Percentiles rank a stretch among this genome's conserved stretches.
Evolutionary conservation across 805 yeast genomes (phyloP).

Genomic region (Suhomyces xylopsoci): DNA sequence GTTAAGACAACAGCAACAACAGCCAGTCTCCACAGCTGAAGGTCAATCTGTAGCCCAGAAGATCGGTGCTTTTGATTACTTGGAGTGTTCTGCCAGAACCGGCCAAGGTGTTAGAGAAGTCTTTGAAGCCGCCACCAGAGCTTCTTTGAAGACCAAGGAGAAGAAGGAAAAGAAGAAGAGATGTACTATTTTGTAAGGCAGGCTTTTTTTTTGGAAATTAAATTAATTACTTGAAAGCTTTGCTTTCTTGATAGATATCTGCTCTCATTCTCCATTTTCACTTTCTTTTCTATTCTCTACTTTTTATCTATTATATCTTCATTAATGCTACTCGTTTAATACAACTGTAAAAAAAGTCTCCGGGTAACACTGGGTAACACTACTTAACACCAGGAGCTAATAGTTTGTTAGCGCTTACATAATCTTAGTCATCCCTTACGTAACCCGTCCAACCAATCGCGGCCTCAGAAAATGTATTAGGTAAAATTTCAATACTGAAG

Average conservation of each 20-base stretch:
- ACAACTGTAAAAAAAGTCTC: neutral
- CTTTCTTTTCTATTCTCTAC: constrained; percentile 1
- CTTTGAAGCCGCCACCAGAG: constrained; percentile 28
- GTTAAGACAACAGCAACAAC: constrained; percentile 22
- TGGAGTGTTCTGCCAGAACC: constrained; percentile 37
- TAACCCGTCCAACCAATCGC: neutral
- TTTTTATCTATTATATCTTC: constrained; percentile 1
- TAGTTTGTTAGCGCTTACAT: too few species aligned
- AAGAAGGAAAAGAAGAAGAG: constrained; percentile 28
- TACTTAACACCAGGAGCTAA: too few species aligned
- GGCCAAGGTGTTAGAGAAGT: constrained; percentile 31
- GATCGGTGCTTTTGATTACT: constrained; percentile 29
- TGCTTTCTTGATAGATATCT: neutral
- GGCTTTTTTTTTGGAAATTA: neutral
- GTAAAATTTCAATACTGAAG: neutral
- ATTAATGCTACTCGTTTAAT: constrained; percentile 7
- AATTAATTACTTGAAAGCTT: neutral
- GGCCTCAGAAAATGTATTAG: constrained; percentile 2
- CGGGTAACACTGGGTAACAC: neutral
- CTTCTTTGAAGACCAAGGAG: constrained; percentile 28
- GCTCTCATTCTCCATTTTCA: neutral
- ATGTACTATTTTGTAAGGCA: constrained; percentile 25
- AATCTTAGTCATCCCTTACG: neutral
- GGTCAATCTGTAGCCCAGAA: constrained; percentile 27
- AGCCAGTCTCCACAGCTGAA: constrained; percentile 22